Base-by-base conservation (phyloP, 108 stramenopile genomes). In the Cyclotella sp. region DNA sequence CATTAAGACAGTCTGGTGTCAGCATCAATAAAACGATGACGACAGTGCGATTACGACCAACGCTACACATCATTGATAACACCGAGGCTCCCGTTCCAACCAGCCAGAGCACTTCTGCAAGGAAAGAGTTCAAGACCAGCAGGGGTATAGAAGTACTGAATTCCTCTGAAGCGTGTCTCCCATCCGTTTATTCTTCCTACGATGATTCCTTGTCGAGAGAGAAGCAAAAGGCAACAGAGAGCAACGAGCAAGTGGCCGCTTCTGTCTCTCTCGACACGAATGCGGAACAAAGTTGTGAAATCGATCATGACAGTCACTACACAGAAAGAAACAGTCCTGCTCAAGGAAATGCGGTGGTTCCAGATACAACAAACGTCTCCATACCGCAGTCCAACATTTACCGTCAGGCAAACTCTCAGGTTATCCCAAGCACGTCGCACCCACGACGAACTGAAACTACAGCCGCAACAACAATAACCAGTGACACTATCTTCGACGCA, bases 401-500 rank as follows among this genome's bases (percentile, higher is more conserved):
- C 30, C 4, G 6, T 34, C 34, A 34, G 49, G 45, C 44, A 64
- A 24, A 47, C 22, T 34, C 45, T 41, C 43, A 13, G 15, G n/a
- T 42, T 18, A 5, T 64, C 9, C 22, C 63, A 2, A 21, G 8
- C 5, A 9, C 43, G 22, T 8, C 45, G 22, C 22, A 1, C 43
- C 1, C 26, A 26, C 45, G 45, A 45, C 63, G 5, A 45, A 46
- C 63, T 9, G 63, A 12, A 64, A 26, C 63, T 9, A 64, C 44
- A 13, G 9, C 9, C 45, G 22, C 63, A 15, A 64, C 45, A 46
- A 21, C 60, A 34, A 11, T 39, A n/a, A 39, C 60, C 1, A 22
- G 24, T 24, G 55, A 62, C 15, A 47, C 63, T 21, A 64, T 64
- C 43, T 47, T 64, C 14, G 63, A 64, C 34, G 63, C 63, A 13